phyloP scores from a whole-genome alignment of 1,139 yeast species.

The Nakaseomyces delphensis region DNA sequence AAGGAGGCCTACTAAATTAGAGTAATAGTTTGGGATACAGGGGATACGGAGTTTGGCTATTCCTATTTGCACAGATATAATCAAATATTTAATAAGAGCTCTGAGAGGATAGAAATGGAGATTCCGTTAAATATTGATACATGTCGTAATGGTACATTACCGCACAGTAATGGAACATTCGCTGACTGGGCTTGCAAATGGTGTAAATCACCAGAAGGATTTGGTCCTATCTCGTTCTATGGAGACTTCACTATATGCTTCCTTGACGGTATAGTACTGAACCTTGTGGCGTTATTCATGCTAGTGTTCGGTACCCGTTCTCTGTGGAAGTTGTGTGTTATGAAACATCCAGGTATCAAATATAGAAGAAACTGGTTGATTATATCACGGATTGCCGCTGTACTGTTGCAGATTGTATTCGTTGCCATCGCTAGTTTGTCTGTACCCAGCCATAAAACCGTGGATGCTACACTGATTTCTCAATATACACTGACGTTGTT shows the following conservation, averaged over 20 bases:
- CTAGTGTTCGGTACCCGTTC: slow-evolving; percentile 44
- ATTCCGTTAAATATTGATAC: too few relatives aligned
- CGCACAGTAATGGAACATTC: slow-evolving; percentile 1
- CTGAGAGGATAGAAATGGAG: too few relatives aligned
- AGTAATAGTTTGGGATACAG: too few relatives aligned
- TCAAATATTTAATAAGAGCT: too few relatives aligned
- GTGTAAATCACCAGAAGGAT: slow-evolving; percentile 45
- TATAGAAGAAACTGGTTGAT: slow-evolving; percentile 36
- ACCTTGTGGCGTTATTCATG: slow-evolving; percentile 44
- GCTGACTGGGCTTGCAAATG: slow-evolving; percentile 14
- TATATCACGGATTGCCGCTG: slow-evolving; percentile 31
- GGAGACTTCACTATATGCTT: slow-evolving; percentile 79
- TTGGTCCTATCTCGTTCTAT: slow-evolving; percentile 60
- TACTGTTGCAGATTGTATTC: slow-evolving; percentile 26
- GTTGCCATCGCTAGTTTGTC: slow-evolving; percentile 22
- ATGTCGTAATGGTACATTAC: not conserved
- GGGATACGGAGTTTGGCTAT: too few relatives aligned
- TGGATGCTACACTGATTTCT: slow-evolving; percentile 25
- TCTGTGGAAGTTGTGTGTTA: slow-evolving; percentile 27
- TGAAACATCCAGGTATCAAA: slow-evolving; percentile 34
- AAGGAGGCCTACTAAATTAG: too few relatives aligned
- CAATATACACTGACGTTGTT: slow-evolving; percentile 25
- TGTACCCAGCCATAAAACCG: slow-evolving; percentile 13
- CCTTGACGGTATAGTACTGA: slow-evolving; percentile 58
- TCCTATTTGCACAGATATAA: too few relatives aligned